Evolutionary conservation across 139 green algal species (phyloP).

Genomic region (Yamagishiella unicocca): DNA sequence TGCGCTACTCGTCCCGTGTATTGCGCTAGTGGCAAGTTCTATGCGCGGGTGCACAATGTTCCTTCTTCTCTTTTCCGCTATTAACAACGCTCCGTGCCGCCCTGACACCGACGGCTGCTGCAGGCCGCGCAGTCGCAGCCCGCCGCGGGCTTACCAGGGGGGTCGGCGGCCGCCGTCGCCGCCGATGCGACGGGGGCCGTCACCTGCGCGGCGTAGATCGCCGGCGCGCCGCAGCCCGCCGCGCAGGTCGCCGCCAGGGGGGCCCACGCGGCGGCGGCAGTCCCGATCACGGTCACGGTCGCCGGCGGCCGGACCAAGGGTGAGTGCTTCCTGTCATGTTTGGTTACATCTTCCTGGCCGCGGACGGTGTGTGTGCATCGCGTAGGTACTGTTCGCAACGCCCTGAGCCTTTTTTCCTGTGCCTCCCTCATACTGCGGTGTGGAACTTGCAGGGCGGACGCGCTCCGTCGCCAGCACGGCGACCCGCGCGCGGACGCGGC

Average conservation of each 20-base stretch:
- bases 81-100: slow-evolving; percentile 5
- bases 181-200: not conserved
- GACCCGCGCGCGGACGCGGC: slow-evolving; percentile 41
- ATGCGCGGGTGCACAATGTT: too few species aligned
- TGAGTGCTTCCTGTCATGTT: too few species aligned
- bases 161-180: not conserved
- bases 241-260: slow-evolving; percentile 15
- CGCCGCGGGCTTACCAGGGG: not conserved
- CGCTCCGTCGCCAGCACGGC: slow-evolving; percentile 6
- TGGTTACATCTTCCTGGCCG: too few species aligned
- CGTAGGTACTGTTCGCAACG: not conserved
- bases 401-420: too few species aligned
- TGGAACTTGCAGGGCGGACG: slow-evolving; percentile 17
- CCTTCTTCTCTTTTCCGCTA: too few species aligned
- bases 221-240: slow-evolving; percentile 25
- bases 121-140: slow-evolving; percentile 51
- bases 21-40: too few species aligned
- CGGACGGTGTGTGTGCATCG: too few species aligned
- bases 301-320: not conserved
- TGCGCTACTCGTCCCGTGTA: too few species aligned
- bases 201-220: slow-evolving; percentile 9
- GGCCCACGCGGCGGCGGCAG: not conserved
- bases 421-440: too few species aligned
- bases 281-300: slow-evolving; percentile 37
- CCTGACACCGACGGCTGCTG: not conserved